Percentiles rank a stretch among this genome's conserved stretches.
These are phyloP conservation scores for Albifimbria verrucaria DNA, from an alignment of 2,329 filamentous ascomycete genomes.

Conservation along the genomic window DNA sequence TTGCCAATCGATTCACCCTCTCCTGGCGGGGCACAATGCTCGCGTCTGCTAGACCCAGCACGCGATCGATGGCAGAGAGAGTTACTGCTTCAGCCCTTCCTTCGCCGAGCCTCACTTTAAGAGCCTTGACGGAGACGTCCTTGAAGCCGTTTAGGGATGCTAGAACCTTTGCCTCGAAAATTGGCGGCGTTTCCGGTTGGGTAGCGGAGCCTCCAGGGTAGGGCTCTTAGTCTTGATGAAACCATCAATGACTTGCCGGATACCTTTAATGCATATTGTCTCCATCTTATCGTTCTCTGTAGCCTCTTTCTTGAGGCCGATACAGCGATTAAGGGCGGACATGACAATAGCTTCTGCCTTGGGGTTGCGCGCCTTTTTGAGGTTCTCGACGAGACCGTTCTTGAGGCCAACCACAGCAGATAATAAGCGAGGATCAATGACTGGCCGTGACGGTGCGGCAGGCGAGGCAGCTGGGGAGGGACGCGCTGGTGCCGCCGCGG, in stretches of 20 bases:
- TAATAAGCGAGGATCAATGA: slow-evolving; percentile 42
- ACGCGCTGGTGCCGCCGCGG: slow-evolving; percentile 11
- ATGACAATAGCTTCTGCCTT: slow-evolving; percentile 47
- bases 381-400: slow-evolving; percentile 42
- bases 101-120: slow-evolving; percentile 37
- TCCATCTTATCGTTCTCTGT: slow-evolving; percentile 46
- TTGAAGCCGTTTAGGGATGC: slow-evolving; percentile 43
- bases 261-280: slow-evolving; percentile 41
- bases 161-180: slow-evolving; percentile 39
- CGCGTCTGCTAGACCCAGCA: slow-evolving; percentile 43
- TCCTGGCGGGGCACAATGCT: slow-evolving; percentile 34
- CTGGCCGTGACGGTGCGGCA: slow-evolving; percentile 27
- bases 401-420: slow-evolving; percentile 43
- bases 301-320: slow-evolving; percentile 43
- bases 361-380: slow-evolving; percentile 38
- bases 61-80: slow-evolving; percentile 48
- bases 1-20: slow-evolving; percentile 29
- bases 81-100: slow-evolving; percentile 43
- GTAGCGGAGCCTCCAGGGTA: slow-evolving; percentile 25
- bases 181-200: slow-evolving; percentile 19
- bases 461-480: slow-evolving; percentile 17
- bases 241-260: slow-evolving; percentile 40
- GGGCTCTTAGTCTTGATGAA: slow-evolving; percentile 34
- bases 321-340: slow-evolving; percentile 49
- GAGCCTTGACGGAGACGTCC: slow-evolving; percentile 38